Conservation (phyloP, 1,284 basidiomycete species). For the Trametes polyzona region DNA sequence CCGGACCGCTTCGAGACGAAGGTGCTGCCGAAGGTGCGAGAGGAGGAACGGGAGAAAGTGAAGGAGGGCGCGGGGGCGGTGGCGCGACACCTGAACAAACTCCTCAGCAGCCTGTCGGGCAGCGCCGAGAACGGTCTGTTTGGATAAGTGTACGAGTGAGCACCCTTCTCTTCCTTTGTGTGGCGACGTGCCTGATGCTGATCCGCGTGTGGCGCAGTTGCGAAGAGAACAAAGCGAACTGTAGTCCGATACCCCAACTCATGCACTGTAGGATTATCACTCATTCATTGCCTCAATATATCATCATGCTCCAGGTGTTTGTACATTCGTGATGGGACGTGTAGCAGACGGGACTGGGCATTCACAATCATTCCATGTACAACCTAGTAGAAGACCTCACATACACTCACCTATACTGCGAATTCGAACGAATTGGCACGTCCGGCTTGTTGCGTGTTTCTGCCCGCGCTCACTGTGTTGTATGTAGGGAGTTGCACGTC, state of each 20-base stretch:
- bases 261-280: slow-evolving; percentile 33
- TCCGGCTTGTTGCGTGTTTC: no score
- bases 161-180: not conserved
- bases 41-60: slow-evolving; percentile 46
- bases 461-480: no score
- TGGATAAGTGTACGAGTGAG: slow-evolving; percentile 31
- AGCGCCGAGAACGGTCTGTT: slow-evolving; percentile 27
- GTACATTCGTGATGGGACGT: slow-evolving; percentile 23
- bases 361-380: slow-evolving; percentile 22
- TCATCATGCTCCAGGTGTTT: slow-evolving; percentile 21
- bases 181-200: slow-evolving; percentile 20
- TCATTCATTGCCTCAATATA: slow-evolving; percentile 19
- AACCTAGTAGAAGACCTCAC: slow-evolving; percentile 17
- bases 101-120: slow-evolving; percentile 35
- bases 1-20: slow-evolving; percentile 48
- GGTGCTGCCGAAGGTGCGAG: slow-evolving; percentile 47
- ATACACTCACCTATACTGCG: slow-evolving; percentile 19
- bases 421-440: no score
- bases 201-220: slow-evolving; percentile 14
- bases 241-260: slow-evolving; percentile 31
- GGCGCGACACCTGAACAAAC: slow-evolving; percentile 59
- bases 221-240: slow-evolving; percentile 23
- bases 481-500: no score
- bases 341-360: slow-evolving; percentile 23
- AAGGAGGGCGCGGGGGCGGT: slow-evolving; percentile 47